These are phyloP conservation scores for Vanrija sp. DNA, from an alignment of 1,284 basidiomycete genomes.

Conservation along the genomic window DNA sequence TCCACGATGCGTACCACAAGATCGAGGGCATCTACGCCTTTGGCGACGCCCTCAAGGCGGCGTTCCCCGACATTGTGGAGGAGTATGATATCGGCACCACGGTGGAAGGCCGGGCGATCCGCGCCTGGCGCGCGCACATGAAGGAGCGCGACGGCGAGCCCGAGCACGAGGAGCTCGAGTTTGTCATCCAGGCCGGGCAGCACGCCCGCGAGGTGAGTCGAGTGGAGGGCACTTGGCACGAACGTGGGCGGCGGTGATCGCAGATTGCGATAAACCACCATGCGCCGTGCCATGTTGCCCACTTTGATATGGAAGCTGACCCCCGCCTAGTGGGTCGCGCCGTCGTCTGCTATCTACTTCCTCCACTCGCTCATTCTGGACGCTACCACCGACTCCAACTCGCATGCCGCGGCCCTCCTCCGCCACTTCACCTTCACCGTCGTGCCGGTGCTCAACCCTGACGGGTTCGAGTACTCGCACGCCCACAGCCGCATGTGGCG, in stretches of 20 bases:
- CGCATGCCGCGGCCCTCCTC: conserved; percentile 52
- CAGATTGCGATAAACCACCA: neutral
- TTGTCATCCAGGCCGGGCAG: conserved; percentile 70
- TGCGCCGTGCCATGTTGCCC: neutral
- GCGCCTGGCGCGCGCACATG: conserved; percentile 33
- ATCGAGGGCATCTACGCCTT: conserved; percentile 41
- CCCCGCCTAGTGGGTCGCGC: conserved; percentile 66
- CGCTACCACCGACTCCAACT: conserved; percentile 45
- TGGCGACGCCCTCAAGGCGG: conserved; percentile 32
- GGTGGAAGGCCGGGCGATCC: conserved; percentile 33
- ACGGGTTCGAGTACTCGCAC: conserved; percentile 70
- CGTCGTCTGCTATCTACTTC: conserved; percentile 68
- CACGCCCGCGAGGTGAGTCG: conserved; percentile 69
- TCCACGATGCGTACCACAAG: conserved; percentile 45
- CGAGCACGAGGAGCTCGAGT: conserved; percentile 41
- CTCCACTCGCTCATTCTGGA: conserved; percentile 64
- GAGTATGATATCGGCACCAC: conserved; percentile 34
- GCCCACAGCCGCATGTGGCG: conserved; percentile 71
- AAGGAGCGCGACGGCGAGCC: conserved; percentile 8
- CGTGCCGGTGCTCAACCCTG: conserved; percentile 74
- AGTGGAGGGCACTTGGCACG: no score
- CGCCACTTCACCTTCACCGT: conserved; percentile 67
- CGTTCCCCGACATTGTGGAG: conserved; percentile 31
- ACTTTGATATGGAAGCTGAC: neutral
- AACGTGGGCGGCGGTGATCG: neutral